Conservation (phyloP, 1,284 basidiomycete genomes). For the Apiotrichum montevideense region DNA sequence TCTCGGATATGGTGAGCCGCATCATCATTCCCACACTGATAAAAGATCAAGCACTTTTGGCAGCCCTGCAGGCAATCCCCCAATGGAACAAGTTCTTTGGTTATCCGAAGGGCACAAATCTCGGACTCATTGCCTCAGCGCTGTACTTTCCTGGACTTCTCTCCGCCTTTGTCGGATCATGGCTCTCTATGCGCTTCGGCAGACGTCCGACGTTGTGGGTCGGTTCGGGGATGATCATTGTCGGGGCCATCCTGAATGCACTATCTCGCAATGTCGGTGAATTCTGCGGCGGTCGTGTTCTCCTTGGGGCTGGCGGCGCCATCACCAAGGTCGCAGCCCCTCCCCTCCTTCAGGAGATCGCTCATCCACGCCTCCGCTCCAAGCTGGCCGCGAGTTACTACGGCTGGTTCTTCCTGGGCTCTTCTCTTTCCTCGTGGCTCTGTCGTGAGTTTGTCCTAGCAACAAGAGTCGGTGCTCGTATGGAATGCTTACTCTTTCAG, state of each 20-base stretch:
- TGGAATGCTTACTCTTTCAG: neutral
- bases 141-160: conserved; percentile 28
- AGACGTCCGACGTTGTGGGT: conserved; percentile 19
- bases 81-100: conserved; percentile 28
- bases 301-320: conserved; percentile 26
- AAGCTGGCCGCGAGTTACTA: conserved; percentile 18
- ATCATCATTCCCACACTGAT: too few species aligned
- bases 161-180: conserved; percentile 22
- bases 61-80: conserved; percentile 12
- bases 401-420: conserved; percentile 23
- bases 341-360: conserved; percentile 22
- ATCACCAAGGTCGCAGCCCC: conserved; percentile 26
- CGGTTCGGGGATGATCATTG: conserved; percentile 24
- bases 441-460: conserved; percentile 5
- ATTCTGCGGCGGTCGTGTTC: conserved; percentile 22
- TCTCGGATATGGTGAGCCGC: conserved; percentile 10
- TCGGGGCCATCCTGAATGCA: conserved; percentile 16
- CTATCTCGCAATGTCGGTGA: conserved; percentile 11
- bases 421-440: conserved; percentile 19
- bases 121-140: conserved; percentile 24
- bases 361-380: conserved; percentile 20
- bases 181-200: conserved; percentile 19
- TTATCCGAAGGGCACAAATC: conserved; percentile 16
- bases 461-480: too few species aligned
- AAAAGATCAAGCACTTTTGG: conserved; percentile 22